Conservation (phyloP, 768 basidiomycete genomes). For the Obba rivulosa region DNA sequence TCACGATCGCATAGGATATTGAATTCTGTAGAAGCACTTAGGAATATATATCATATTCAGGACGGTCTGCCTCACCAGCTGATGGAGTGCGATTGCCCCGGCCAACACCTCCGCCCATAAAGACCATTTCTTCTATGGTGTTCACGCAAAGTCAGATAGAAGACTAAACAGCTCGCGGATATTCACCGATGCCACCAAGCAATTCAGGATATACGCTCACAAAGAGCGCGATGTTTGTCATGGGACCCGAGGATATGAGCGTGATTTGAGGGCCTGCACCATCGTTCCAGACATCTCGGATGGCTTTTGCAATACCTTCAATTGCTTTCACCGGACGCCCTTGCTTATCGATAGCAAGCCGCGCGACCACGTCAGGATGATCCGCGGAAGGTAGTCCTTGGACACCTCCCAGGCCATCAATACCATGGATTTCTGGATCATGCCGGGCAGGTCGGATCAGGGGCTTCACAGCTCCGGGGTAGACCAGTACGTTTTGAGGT, state of each 20-base stretch:
- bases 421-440: conserved; percentile 78
- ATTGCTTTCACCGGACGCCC: conserved; percentile 48
- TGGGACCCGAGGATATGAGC: conserved; percentile 73
- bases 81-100: conserved; percentile 75
- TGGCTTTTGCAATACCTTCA: conserved; percentile 58
- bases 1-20: conserved; percentile 80
- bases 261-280: conserved; percentile 58
- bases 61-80: conserved; percentile 42
- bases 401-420: conserved; percentile 80
- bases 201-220: conserved; percentile 41
- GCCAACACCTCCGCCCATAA: conserved; percentile 92
- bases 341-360: conserved; percentile 33
- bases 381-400: conserved; percentile 60
- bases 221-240: conserved; percentile 67
- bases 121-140: conserved; percentile 55
- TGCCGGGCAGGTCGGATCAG: conserved; percentile 56
- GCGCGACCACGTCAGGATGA: conserved; percentile 42
- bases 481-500: conserved; percentile 49
- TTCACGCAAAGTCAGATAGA: not conserved
- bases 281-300: conserved; percentile 50
- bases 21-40: conserved; percentile 45
- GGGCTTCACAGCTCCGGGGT: conserved; percentile 66
- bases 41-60: not conserved
- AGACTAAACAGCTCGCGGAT: not conserved
- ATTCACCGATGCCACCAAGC: conserved; percentile 37